phyloP scores from a whole-genome alignment of 768 basidiomycete species.

The Neoboletus magnificus region DNA sequence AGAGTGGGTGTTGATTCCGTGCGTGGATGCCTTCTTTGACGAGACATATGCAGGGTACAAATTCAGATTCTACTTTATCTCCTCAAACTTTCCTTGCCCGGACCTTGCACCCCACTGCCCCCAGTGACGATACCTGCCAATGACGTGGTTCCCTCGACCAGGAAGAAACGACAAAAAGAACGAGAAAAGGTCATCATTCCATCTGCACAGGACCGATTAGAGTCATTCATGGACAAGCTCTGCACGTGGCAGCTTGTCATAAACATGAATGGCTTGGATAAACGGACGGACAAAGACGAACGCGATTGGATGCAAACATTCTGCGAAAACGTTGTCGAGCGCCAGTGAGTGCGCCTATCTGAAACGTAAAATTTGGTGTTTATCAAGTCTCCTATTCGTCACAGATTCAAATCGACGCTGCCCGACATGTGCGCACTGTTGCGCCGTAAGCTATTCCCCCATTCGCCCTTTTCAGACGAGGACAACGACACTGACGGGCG shows the following conservation, averaged over 20 bases:
- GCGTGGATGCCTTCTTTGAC: conserved; percentile 5
- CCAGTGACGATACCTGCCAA: conserved; percentile 25
- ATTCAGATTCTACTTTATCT: conserved; percentile 73
- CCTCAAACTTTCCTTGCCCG: conserved; percentile 61
- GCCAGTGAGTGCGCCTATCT: conserved; percentile 42
- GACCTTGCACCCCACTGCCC: conserved; percentile 33
- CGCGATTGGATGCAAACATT: conserved; percentile 77
- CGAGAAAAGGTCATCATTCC: conserved; percentile 22
- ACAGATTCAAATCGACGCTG: conserved; percentile 54
- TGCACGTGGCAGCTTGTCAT: conserved; percentile 69
- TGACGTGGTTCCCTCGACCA: conserved; percentile 27
- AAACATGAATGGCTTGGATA: conserved; percentile 37
- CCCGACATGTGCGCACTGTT: conserved; percentile 56
- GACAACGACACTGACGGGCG: conserved; percentile 18
- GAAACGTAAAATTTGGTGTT: not conserved
- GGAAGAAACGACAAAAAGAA: conserved; percentile 30
- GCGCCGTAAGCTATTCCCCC: conserved; percentile 63
- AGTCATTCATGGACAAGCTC: conserved; percentile 75
- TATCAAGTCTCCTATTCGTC: not conserved
- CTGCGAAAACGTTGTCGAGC: conserved; percentile 63
- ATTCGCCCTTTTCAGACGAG: conserved; percentile 57
- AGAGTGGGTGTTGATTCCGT: conserved; percentile 43
- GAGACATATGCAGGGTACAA: conserved; percentile 49
- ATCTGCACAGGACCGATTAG: conserved; percentile 50
- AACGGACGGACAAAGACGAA: conserved; percentile 25